Evolutionary conservation across 768 basidiomycete genomes (phyloP), one percentile per base, ranked within the genome.

Genomic region (Floccularia luteovirens): DNA sequence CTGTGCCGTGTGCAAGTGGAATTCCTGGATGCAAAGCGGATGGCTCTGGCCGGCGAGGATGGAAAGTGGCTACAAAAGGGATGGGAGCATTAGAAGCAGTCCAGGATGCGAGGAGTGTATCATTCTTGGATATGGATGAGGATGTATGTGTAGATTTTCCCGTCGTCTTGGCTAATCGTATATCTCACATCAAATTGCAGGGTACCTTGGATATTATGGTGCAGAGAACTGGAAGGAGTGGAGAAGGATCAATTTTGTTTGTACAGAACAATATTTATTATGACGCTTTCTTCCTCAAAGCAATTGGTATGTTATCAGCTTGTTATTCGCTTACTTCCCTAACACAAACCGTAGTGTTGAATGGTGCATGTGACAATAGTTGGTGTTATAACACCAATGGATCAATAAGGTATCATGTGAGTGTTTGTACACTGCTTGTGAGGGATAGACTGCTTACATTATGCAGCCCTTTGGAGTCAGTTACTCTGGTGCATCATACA

Each of bases 201-300:
- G 94, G 94, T 0, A 72, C 72, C 2, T 64, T 98, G 24, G 96
- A 99, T 60, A 76, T 99, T n/a, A 69, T 96, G 59, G 72, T 98
- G 0, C 92, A 94, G 53, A 66, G 96, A 30, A 78, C 80, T 0
- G 91, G 90, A 1, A 62, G 64, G 3, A 76, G 79, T 38, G 74
- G 74, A 2, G 51, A 58, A 31, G 82, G 83, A 11, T 77, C 72
- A 28, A 62, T 89, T 13, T 53, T 77, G 3, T 94, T 99, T 54
- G 67, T 99, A 35, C 91, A 94, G 62, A 99, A 99, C 54, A 98
- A 97, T 58, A 89, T 93, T 53, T 98, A 94, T 53, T 92, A 92
- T 54, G 96, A 99, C 48, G 94, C 96, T 0, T 99, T 99, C 69
- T 99, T 98, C 75, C 70, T 98, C 38, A 97, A 97, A 55, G 90